Evolutionary conservation across 495 filamentous ascomycete genomes (phyloP).

Genomic region (Xylaria nigripes): DNA sequence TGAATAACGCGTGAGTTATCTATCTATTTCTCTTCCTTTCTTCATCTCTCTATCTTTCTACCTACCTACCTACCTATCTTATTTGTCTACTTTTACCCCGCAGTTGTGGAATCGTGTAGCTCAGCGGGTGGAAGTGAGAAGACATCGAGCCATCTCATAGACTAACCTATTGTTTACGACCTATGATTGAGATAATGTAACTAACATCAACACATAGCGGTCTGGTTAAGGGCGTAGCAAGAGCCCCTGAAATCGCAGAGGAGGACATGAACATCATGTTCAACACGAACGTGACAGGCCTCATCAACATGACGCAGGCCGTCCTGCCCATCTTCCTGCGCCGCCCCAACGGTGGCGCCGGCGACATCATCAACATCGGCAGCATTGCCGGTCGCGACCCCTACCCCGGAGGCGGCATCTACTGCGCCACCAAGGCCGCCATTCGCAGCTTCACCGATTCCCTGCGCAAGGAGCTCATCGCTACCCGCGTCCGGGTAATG

Average conservation of each 20-base stretch:
- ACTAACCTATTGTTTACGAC: no score
- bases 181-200: background rate
- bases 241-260: slow-evolving; percentile 73
- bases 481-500: slow-evolving; percentile 78
- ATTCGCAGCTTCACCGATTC: slow-evolving; percentile 84
- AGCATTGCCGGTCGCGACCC: slow-evolving; percentile 88
- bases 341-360: slow-evolving; percentile 66
- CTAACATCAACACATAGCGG: slow-evolving; percentile 44
- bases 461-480: slow-evolving; percentile 79
- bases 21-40: background rate
- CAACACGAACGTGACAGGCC: slow-evolving; percentile 82
- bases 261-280: slow-evolving; percentile 87
- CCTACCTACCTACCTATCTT: no score
- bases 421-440: slow-evolving; percentile 95
- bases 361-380: slow-evolving; percentile 96
- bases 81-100: background rate
- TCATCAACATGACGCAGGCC: slow-evolving; percentile 97
- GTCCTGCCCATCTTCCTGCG: slow-evolving; percentile 78
- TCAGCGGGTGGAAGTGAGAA: no score
- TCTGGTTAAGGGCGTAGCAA: slow-evolving; percentile 78
- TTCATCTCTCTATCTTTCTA: background rate
- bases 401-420: slow-evolving; percentile 86
- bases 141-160: no score
- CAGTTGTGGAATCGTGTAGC: no score
- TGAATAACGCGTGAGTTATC: slow-evolving; percentile 86